Conservation (phyloP, 192 early-diverging fungal species). For the Coemansia biformis region DNA sequence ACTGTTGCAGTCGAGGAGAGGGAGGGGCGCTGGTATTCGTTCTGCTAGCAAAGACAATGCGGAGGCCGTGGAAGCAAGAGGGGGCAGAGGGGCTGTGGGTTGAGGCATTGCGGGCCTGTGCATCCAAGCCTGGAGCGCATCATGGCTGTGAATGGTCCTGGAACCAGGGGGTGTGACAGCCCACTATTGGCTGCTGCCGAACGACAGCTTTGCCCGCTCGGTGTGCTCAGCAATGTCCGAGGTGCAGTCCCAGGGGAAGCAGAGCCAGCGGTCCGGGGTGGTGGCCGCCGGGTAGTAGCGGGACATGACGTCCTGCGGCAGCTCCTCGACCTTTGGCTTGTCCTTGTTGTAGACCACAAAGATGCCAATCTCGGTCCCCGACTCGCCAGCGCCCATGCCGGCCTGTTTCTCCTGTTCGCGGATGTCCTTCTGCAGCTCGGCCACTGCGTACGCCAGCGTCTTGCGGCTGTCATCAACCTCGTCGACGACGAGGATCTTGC, state of each 20-base stretch:
- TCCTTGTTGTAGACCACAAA: constrained; percentile 79
- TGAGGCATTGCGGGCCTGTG: no score
- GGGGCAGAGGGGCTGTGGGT: no score
- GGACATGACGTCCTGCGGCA: constrained; percentile 57
- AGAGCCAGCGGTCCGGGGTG: constrained; percentile 69
- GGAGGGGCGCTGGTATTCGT: no score
- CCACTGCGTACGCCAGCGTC: constrained; percentile 67
- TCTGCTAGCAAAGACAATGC: no score
- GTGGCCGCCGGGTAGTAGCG: constrained; percentile 68
- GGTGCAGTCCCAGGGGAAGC: constrained; percentile 69
- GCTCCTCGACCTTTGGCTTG: constrained; percentile 61
- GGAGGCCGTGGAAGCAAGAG: no score
- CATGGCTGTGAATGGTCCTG: no score
- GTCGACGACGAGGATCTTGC: constrained; percentile 71
- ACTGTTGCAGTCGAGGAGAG: no score
- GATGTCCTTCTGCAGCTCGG: constrained; percentile 67
- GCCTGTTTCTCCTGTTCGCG: constrained; percentile 48
- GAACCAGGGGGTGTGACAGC: no score
- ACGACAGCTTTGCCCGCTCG: no score
- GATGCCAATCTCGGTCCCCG: constrained; percentile 59
- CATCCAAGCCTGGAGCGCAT: no score
- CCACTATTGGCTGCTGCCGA: no score
- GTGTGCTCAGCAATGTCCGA: constrained; percentile 66
- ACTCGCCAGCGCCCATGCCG: constrained; percentile 31
- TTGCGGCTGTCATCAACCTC: constrained; percentile 74